phyloP scores from a whole-genome alignment of 805 yeast genomes.

The Ogataea angusta region DNA sequence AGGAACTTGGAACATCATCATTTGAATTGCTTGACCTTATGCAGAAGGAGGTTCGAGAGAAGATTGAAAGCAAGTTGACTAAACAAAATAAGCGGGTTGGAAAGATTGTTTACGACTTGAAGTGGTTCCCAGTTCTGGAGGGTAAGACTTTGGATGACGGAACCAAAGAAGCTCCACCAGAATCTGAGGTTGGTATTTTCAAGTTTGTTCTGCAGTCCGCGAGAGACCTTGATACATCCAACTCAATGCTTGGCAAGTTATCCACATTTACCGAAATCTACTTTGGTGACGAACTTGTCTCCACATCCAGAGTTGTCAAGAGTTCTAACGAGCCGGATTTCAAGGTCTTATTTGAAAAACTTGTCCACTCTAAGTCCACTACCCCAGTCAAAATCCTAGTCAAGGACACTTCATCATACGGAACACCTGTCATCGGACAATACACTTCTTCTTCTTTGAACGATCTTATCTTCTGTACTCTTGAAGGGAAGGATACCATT shows the following conservation, averaged over 20 bases:
- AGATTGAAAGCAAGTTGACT: conserved; percentile 41
- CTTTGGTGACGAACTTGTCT: conserved; percentile 53
- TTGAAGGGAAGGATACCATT: conserved; percentile 49
- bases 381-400: conserved; percentile 55
- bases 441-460: conserved; percentile 49
- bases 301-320: conserved; percentile 57
- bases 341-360: conserved; percentile 59
- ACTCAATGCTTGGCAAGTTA: conserved; percentile 49
- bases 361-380: conserved; percentile 57
- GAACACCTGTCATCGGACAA: conserved; percentile 49
- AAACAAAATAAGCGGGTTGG: conserved; percentile 58
- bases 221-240: conserved; percentile 49
- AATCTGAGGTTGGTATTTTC: conserved; percentile 71
- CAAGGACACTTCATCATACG: conserved; percentile 55
- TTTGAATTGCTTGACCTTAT: conserved; percentile 58
- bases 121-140: conserved; percentile 47
- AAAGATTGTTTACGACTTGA: conserved; percentile 52
- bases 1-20: conserved; percentile 45
- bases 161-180: conserved; percentile 45
- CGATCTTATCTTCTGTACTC: conserved; percentile 49
- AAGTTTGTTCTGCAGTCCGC: conserved; percentile 63
- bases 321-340: conserved; percentile 72
- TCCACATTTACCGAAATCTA: conserved; percentile 69
- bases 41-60: conserved; percentile 48
- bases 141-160: conserved; percentile 48